Evolutionary conservation across 495 filamentous ascomycete species (phyloP), one percentile per base, ranked within the genome.

Genomic region (Annulohypoxylon stygium): DNA sequence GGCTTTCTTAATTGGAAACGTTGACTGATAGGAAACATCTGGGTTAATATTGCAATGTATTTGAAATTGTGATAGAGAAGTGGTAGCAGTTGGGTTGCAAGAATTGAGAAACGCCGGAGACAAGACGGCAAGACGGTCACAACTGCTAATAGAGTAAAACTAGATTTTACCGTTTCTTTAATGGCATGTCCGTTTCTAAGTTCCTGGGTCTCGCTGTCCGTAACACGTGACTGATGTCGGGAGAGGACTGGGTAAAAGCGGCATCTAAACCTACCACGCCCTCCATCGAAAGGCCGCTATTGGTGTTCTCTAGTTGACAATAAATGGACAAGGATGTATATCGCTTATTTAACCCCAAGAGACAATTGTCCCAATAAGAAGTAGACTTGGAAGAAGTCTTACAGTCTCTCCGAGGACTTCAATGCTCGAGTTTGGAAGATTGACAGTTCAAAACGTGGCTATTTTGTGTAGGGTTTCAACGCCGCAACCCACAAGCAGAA

Each of bases 291-390:
- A 66, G 43, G 71, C 67, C 47, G 67, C 70, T 55, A 65, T 70
- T 74, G 71, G 71, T 67, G 58, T 47, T 54, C 58, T 70, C 45
- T 1, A 65, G 47, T 47, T 41, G 54, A 61, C 65, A 65, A 61
- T 59, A 34, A 50, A 34, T 23, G 18, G 37, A 67, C 48, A 51
- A 73, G 58, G 53, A 34, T 53, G 25, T 9, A 20, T 39, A 30
- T 45, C n/a, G 34, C 61, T 48, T 39, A 55, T 50, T 37, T 59
- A 53, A 30, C 11, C n/a, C 66, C 47, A 23, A 30, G 16, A 18
- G 11, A 58, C 50, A 54, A 9, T 10, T 33, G 6, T n/a, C 33
- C 16, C 36, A 23, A 57, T 55, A 34, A 55, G 16, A 50, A 9
- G 25, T 23, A 2, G 6, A 55, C 33, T 12, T 23, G 23, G n/a